Conservation (phyloP, 2,329 filamentous ascomycete species). For the Pseudogymnoascus sp. region DNA sequence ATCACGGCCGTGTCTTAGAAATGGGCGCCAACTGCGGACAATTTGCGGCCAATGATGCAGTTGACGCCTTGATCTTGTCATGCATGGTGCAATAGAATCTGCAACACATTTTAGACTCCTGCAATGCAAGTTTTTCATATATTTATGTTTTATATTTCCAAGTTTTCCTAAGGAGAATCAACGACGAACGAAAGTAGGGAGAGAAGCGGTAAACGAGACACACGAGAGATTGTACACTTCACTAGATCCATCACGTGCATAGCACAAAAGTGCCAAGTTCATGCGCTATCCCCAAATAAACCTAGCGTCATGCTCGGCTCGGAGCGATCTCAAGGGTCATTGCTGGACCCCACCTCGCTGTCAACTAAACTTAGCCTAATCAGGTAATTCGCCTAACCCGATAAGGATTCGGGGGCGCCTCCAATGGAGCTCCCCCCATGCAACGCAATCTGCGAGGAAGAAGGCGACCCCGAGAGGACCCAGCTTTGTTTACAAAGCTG, state of each 20-base stretch:
- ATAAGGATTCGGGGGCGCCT: background rate
- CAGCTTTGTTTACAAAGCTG: slow-evolving; percentile 6
- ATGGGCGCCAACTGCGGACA: background rate
- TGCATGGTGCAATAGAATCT: background rate
- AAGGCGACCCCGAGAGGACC: background rate
- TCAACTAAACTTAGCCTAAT: background rate
- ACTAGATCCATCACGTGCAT: slow-evolving; percentile 4
- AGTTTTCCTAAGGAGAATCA: background rate
- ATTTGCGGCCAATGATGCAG: background rate
- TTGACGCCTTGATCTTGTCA: slow-evolving; percentile 1
- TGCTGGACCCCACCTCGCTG: slow-evolving; percentile 1
- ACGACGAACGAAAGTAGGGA: background rate
- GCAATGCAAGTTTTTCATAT: background rate
- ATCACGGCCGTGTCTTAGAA: background rate
- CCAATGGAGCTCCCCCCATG: slow-evolving; percentile 6
- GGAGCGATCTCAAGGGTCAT: slow-evolving; percentile 8
- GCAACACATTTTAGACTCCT: background rate
- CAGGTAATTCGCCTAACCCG: background rate
- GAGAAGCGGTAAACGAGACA: background rate
- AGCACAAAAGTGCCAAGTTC: slow-evolving; percentile 5
- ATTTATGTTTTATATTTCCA: background rate
- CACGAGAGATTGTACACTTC: background rate
- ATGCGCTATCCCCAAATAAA: background rate
- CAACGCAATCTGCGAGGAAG: slow-evolving; percentile 8
- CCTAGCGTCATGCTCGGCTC: background rate